phyloP scores from a whole-genome alignment of 345 rosid species.

The Syzygium oleosum region DNA sequence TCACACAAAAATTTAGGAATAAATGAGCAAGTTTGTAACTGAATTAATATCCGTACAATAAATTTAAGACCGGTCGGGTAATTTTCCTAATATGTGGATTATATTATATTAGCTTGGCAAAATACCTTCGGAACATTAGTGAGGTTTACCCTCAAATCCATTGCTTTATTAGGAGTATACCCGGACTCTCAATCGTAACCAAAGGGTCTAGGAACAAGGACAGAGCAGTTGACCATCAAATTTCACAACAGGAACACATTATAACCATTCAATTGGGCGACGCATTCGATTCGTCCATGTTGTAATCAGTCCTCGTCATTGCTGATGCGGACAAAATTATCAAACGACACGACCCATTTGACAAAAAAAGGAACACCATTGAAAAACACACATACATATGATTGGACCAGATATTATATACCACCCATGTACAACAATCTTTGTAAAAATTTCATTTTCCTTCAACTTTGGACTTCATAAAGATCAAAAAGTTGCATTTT shows the following conservation, averaged over 20 bases:
- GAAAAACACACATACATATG: neutral
- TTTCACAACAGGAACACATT: neutral
- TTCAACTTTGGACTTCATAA: neutral
- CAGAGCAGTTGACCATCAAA: neutral
- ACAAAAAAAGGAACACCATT: neutral
- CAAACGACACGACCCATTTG: neutral
- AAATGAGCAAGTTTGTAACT: neutral
- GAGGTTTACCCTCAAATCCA: neutral
- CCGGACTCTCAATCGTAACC: neutral
- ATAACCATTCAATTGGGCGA: neutral
- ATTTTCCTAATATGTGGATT: neutral
- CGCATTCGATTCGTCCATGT: neutral
- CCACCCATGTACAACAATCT: neutral
- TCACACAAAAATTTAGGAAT: neutral
- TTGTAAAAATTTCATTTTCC: neutral
- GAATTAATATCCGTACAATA: rapidly evolving
- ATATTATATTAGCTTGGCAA: neutral
- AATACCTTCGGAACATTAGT: neutral
- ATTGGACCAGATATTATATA: neutral
- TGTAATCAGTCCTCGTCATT: neutral
- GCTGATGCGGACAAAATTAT: neutral
- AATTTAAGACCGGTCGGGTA: neutral
- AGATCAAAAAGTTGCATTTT: neutral
- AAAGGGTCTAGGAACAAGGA: neutral
- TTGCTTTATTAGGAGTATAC: neutral